Conservation (phyloP, 2,329 filamentous ascomycete genomes). For the Penicillium sp. region DNA sequence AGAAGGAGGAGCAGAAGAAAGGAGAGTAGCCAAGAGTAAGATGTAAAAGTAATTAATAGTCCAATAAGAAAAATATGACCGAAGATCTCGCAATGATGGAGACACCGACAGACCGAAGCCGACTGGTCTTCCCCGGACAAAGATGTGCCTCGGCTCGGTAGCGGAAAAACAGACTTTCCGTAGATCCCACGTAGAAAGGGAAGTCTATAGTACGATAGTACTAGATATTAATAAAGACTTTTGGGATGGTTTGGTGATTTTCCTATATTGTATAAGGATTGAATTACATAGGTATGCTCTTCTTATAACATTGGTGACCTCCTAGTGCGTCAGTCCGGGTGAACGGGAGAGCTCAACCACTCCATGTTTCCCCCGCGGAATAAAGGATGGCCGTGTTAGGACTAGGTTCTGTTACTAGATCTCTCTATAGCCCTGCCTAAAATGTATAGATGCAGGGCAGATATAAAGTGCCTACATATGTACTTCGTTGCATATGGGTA, state of each 20-base stretch:
- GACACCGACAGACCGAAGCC: constrained; percentile 22
- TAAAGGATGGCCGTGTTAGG: constrained; percentile 14
- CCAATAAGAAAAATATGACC: neutral
- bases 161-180: constrained; percentile 22
- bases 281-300: neutral
- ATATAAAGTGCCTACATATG: neutral
- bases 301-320: constrained; percentile 12
- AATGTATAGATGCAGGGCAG: neutral
- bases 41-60: constrained; percentile 1
- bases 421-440: too few relatives aligned
- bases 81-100: constrained; percentile 11
- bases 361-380: constrained; percentile 24
- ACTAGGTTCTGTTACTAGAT: neutral
- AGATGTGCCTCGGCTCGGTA: constrained; percentile 23
- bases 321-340: constrained; percentile 16
- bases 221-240: neutral
- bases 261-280: too few relatives aligned
- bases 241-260: neutral
- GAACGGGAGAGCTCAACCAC: constrained; percentile 19
- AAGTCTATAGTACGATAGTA: too few relatives aligned
- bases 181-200: neutral
- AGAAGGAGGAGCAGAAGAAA: constrained; percentile 1
- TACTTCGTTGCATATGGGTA: neutral
- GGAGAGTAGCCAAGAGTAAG: constrained; percentile 1
- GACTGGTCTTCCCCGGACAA: constrained; percentile 23